phyloP scores from a whole-genome alignment of 2,329 filamentous ascomycete genomes.

The Graphilbum fragrans region DNA sequence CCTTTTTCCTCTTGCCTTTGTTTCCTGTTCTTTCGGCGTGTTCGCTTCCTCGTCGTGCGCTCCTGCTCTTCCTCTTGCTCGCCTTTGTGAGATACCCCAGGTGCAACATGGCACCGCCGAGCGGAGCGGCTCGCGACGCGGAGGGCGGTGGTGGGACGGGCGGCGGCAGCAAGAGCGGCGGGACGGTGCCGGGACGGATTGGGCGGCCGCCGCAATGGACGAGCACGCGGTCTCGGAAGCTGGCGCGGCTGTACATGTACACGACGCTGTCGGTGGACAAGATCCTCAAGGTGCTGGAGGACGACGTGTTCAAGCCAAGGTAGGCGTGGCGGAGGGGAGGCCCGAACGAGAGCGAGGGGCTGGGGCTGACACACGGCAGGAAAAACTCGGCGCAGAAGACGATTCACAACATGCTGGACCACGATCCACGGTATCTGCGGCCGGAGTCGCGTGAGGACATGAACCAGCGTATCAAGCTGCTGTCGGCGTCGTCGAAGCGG shows the following conservation, averaged over 20 bases:
- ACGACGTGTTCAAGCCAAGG: conserved; percentile 32
- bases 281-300: conserved; percentile 35
- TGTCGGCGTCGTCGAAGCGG: conserved; percentile 26
- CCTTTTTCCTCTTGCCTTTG: too few species aligned
- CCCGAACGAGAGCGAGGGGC: too few species aligned
- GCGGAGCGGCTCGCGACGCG: conserved; percentile 5
- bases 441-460: conserved; percentile 39
- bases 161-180: conserved; percentile 1
- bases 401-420: conserved; percentile 41
- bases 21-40: too few species aligned
- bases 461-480: conserved; percentile 33
- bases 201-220: conserved; percentile 48
- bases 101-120: conserved; percentile 8
- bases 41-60: not conserved
- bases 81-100: not conserved
- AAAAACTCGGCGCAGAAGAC: conserved; percentile 48
- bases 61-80: not conserved
- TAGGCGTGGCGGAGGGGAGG: conserved; percentile 14
- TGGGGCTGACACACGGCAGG: conserved; percentile 18
- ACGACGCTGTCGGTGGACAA: conserved; percentile 38
- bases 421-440: conserved; percentile 45
- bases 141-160: conserved; percentile 3
- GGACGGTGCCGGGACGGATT: conserved; percentile 17
- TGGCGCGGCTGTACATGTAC: conserved; percentile 44
- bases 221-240: conserved; percentile 35